Evolutionary conservation across 352 stramenopile species (phyloP), one percentile per base, ranked within the genome.

Genomic region (Albugo laibachii): DNA sequence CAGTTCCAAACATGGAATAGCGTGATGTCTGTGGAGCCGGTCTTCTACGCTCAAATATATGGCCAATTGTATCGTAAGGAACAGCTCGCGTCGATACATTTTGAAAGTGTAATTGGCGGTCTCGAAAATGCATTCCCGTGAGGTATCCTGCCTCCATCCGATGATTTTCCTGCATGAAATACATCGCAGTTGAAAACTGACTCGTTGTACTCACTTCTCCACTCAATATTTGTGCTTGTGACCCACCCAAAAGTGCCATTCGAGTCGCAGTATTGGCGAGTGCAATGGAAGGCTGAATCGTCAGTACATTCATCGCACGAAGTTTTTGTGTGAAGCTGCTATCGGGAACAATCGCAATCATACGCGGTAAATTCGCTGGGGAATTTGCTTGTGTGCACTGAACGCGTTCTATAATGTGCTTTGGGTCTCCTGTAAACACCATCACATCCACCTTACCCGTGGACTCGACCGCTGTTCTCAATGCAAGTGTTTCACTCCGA

Each of bases 211-310:
- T 55, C 52, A 62, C 59, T 49, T 62, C 56, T 46, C 55, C 59
- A 36, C 52, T 59, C 41, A 59, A 43, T 16, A 63, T 53, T 10
- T 62, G 49, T 0, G 65, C 65, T 4, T 69, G 49, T 16, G 63
- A 61, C 21, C 53, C 48, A 2, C 80, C 65, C 11, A 83, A 52
- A n/a, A 83, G 52, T 8, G 65, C 66, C 66, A 80, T 77, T 15
- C 69, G 62, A 14, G 66, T 81, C 0, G 61, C 66, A 42, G 81
- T 75, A 35, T 81, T 80, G 14, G 68, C 66, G 37, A 83, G 50
- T 15, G 68, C 69, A 45, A 80, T 78, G 11, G 64, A 66, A 36
- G 66, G 65, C 48, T 81, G 66, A 24, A 81, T 74, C 18, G 71
- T 65, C n/a, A 83, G 40, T 36, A 81, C 68, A 3, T 62, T 65